A percentile compares a stretch with the other conserved stretches of the same genome.
These are phyloP conservation scores for Cyberlindnera mrakii DNA, from an alignment of 805 yeast genomes.

Conservation along the genomic window DNA sequence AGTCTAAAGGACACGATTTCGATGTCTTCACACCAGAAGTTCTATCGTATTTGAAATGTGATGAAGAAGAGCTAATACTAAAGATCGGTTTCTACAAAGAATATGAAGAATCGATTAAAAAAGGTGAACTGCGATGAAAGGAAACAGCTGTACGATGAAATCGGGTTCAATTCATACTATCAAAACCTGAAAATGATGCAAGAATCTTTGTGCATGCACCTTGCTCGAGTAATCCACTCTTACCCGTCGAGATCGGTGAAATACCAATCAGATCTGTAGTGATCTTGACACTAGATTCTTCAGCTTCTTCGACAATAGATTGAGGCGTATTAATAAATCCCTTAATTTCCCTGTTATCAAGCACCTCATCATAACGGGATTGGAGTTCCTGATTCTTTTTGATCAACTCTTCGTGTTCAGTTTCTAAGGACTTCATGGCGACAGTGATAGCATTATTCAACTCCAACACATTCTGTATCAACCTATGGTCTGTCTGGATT, in stretches of 20 bases:
- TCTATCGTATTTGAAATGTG: slow-evolving; percentile 14
- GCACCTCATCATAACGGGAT: neutral
- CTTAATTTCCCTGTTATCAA: neutral
- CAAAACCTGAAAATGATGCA: neutral
- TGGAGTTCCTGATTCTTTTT: neutral
- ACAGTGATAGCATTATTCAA: slow-evolving; percentile 13
- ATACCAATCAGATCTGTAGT: no score
- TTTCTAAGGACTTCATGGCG: neutral
- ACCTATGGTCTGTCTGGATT: slow-evolving; percentile 6
- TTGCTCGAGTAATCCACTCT: neutral
- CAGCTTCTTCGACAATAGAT: no score
- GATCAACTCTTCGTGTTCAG: neutral
- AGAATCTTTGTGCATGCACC: neutral
- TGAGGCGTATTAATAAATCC: no score
- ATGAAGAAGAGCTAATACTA: slow-evolving; percentile 15
- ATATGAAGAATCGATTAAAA: slow-evolving; percentile 1
- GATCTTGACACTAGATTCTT: no score
- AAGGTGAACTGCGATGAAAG: neutral
- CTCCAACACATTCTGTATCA: slow-evolving; percentile 17
- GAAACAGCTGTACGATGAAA: neutral
- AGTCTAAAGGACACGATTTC: slow-evolving; percentile 4
- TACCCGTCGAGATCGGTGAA: no score
- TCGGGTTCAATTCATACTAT: neutral
- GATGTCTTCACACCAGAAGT: slow-evolving; percentile 8
- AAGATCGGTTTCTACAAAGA: slow-evolving; percentile 16